A percentile compares a stretch with the other conserved stretches of the same genome.
Conservation (phyloP, 371 early-diverging fungal genomes). For the Lichtheimia hyalospora region DNA sequence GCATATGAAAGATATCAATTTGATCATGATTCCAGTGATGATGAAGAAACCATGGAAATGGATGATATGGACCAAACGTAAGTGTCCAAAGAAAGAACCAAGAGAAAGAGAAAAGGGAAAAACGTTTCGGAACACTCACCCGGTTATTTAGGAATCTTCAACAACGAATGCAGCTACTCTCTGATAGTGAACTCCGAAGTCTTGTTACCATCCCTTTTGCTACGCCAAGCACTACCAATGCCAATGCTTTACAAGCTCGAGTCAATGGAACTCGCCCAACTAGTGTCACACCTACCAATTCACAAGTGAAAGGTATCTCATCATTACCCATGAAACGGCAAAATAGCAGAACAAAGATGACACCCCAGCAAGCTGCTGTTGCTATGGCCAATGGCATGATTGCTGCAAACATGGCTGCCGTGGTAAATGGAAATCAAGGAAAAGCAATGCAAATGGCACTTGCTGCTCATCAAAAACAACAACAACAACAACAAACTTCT, state of each 20-base stretch:
- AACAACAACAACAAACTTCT: not conserved
- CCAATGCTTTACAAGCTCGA: not conserved
- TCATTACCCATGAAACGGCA: slow-evolving; percentile 37
- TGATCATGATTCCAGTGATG: slow-evolving; percentile 54
- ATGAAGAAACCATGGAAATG: slow-evolving; percentile 20
- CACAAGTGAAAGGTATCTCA: slow-evolving; percentile 10
- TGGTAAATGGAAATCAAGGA: slow-evolving; percentile 26
- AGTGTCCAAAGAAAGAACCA: slow-evolving; percentile 1
- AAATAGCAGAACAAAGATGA: slow-evolving; percentile 39
- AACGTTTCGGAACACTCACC: slow-evolving; percentile 2
- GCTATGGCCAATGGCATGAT: slow-evolving; percentile 53
- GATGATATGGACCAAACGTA: slow-evolving; percentile 47
- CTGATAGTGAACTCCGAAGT: slow-evolving; percentile 55
- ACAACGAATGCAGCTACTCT: slow-evolving; percentile 48
- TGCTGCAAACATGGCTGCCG: slow-evolving; percentile 48
- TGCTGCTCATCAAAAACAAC: slow-evolving; percentile 32
- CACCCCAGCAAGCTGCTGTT: slow-evolving; percentile 44
- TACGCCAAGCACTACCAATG: slow-evolving; percentile 28
- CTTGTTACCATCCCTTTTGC: slow-evolving; percentile 42
- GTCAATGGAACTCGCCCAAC: not conserved
- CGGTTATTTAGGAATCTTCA: slow-evolving; percentile 33
- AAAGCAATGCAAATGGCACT: slow-evolving; percentile 41
- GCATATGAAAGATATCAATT: slow-evolving; percentile 30
- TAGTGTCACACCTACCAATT: not conserved
- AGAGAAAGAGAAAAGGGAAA: slow-evolving; percentile 7